Evolutionary conservation across 768 basidiomycete species (phyloP).

Genomic region (Astraeus odoratus): DNA sequence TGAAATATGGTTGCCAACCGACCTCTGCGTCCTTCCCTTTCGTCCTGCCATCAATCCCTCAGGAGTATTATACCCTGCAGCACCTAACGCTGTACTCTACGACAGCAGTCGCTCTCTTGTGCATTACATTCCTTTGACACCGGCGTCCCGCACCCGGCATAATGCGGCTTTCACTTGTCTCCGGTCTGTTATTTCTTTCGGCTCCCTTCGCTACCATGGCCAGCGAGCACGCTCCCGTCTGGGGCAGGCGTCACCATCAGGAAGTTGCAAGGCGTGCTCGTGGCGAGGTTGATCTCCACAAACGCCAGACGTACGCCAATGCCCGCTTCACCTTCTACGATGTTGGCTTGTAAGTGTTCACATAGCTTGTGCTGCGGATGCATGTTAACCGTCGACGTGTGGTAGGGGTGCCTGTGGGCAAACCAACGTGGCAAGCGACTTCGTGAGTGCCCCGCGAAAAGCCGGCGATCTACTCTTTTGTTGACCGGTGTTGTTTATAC

Average conservation of each 20-base stretch:
- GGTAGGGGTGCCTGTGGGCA: constrained; percentile 52
- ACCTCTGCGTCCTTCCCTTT: background rate
- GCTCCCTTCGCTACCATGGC: constrained; percentile 29
- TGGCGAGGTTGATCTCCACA: constrained; percentile 34
- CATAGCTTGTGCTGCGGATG: constrained; percentile 7
- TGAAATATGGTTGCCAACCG: background rate
- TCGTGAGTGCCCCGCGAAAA: constrained; percentile 27
- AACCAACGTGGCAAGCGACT: constrained; percentile 33
- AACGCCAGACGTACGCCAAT: constrained; percentile 26
- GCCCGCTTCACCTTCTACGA: constrained; percentile 52
- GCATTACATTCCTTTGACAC: constrained; percentile 14
- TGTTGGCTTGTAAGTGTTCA: constrained; percentile 39
- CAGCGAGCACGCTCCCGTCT: constrained; percentile 18
- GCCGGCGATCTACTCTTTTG: background rate
- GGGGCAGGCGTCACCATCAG: constrained; percentile 37
- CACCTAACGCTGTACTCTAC: constrained; percentile 11
- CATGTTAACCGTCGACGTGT: constrained; percentile 5
- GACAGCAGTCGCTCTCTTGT: constrained; percentile 14
- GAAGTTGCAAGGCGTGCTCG: constrained; percentile 43
- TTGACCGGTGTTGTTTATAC: constrained; percentile 3
- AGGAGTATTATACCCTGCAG: constrained; percentile 2
- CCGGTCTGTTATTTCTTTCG: constrained; percentile 28
- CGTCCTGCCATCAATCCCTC: background rate
- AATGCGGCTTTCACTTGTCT: constrained; percentile 22
- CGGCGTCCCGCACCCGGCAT: background rate